Evolutionary conservation across 495 filamentous ascomycete species (phyloP), one percentile per base, ranked within the genome.

Genomic region (Neurospora sp.): DNA sequence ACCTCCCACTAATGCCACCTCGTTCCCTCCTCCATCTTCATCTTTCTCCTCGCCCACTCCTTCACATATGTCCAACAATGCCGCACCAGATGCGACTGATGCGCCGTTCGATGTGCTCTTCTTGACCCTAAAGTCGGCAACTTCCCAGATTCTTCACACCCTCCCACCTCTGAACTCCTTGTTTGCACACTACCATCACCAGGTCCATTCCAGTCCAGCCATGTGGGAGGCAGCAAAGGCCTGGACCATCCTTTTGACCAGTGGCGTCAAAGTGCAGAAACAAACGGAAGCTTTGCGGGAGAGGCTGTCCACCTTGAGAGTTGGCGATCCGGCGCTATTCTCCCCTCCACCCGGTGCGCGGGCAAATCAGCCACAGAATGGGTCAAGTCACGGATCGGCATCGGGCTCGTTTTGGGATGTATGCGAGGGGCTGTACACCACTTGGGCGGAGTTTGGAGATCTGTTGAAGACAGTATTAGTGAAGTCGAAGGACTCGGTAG

Each of bases 81-180:
- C 75, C 20, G 80, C 90, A 69, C 89, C 91, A 68, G 86, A 85
- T 22, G 88, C 90, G 59, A 89, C 91, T 74, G 92, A 94, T 74
- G 86, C 87, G 20, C 86, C 90, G 3, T 95, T 97, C 75, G 91
- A 94, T 69, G 88, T 83, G 73, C 91, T 97, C 71, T 94, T 90
- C 80, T 76, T 90, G 70, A 88, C 89, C 45, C 84, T 96, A 12
- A 86, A 86, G 20, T 83, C 84, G 35, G 88, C 92, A 2, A 89
- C 90, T 68, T 89, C 89, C 8, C 81, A 89, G 70, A 88, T 90
- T 59, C 83, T 90, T 38, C 85, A 86, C 18, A 87, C 87, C 3
- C 80, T 95, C 20, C 92, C 91, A 4, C 78, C 83, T 37, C 89
- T 92, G 44, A 86, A 87, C 41, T 81, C 81, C 20, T 87, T 91